These are phyloP conservation scores for Streptanthus diversifolius DNA, from an alignment of 345 rosid genomes.

Conservation along the genomic window DNA sequence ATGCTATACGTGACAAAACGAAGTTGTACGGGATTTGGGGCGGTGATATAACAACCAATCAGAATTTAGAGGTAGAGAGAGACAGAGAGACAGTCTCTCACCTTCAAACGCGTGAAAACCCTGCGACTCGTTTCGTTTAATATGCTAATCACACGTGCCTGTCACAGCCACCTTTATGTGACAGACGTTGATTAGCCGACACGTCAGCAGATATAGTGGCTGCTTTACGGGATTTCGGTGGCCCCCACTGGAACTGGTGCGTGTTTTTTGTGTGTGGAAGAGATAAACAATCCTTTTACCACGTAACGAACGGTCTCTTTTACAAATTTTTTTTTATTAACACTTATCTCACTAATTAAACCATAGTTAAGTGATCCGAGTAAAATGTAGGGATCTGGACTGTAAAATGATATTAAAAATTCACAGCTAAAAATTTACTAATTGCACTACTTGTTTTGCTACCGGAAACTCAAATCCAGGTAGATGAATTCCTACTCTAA, in stretches of 20 bases:
- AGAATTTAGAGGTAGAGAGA: not conserved
- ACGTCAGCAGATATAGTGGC: conserved; percentile 31
- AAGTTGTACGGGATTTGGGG: conserved; percentile 15
- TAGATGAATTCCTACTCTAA: too few species aligned
- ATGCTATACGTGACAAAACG: conserved; percentile 31
- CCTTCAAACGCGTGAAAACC: conserved; percentile 28
- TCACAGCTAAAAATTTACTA: too few species aligned
- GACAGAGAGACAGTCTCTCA: not conserved
- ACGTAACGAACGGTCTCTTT: not conserved
- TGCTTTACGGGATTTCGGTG: conserved; percentile 12
- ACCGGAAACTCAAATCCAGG: too few species aligned
- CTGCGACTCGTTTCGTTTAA: conserved; percentile 8
- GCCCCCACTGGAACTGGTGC: conserved; percentile 22
- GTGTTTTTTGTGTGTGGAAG: conserved; percentile 16
- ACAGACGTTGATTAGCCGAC: conserved; percentile 21
- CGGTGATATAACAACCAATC: conserved; percentile 25
- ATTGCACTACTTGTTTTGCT: too few species aligned
- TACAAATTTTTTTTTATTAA: not conserved
- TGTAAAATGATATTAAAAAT: too few species aligned
- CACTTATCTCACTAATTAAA: too few species aligned
- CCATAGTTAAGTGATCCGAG: too few species aligned
- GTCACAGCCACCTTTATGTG: not conserved
- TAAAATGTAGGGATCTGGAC: too few species aligned
- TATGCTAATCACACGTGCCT: conserved; percentile 6
- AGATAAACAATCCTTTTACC: conserved; percentile 1